Percentiles rank a stretch among this genome's conserved stretches.
Evolutionary conservation across 2,329 filamentous ascomycete genomes (phyloP).

Genomic region (Microdochium bolleyi): DNA sequence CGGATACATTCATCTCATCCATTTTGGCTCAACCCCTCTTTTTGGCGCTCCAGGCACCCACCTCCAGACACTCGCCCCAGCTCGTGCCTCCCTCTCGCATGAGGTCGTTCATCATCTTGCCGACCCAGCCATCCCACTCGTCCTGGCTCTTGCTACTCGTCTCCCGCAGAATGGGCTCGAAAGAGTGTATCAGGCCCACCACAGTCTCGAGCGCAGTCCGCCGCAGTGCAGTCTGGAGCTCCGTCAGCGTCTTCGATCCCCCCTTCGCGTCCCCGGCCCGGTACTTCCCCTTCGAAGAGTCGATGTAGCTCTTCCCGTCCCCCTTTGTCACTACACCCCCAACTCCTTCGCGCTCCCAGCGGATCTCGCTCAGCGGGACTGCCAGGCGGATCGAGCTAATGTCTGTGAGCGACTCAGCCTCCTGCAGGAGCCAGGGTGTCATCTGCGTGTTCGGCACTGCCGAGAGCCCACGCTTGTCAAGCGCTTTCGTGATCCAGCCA

Average conservation of each 20-base stretch:
- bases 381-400: conserved; percentile 70
- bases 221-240: conserved; percentile 65
- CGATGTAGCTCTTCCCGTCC: conserved; percentile 51
- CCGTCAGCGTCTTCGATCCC: conserved; percentile 46
- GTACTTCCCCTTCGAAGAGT: conserved; percentile 40
- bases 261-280: conserved; percentile 24
- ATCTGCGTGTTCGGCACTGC: conserved; percentile 73
- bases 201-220: conserved; percentile 75
- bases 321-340: conserved; percentile 51
- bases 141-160: conserved; percentile 80
- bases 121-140: conserved; percentile 88
- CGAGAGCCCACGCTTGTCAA: conserved; percentile 63
- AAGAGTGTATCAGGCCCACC: conserved; percentile 73
- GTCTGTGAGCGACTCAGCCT: conserved; percentile 62
- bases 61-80: conserved; percentile 78
- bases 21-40: conserved; percentile 42
- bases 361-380: conserved; percentile 76
- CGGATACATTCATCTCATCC: not conserved
- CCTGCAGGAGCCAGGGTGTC: conserved; percentile 70
- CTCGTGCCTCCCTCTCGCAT: conserved; percentile 70
- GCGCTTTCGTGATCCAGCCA: conserved; percentile 66
- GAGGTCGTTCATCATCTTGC: conserved; percentile 78
- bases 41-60: conserved; percentile 83
- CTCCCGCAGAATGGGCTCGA: conserved; percentile 77
- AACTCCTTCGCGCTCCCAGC: conserved; percentile 76